phyloP scores from a whole-genome alignment of 495 filamentous ascomycete species.

The Xylaria flabelliformis region DNA sequence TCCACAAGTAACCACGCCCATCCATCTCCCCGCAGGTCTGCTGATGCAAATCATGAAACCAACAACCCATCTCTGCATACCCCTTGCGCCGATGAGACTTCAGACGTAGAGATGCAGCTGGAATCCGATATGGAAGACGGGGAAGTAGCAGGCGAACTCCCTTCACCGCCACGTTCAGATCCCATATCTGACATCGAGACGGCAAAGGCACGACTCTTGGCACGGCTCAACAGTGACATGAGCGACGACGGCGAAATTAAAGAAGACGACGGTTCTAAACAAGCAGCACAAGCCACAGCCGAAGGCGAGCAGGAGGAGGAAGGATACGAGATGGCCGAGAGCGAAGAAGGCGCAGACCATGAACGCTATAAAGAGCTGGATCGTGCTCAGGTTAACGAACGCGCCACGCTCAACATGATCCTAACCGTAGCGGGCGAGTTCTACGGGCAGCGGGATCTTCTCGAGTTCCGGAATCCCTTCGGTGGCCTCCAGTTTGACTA shows the following conservation, averaged over 20 bases:
- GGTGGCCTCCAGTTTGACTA: conserved; percentile 40
- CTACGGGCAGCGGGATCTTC: conserved; percentile 87
- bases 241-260: conserved; percentile 13
- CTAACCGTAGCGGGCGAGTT: conserved; percentile 87
- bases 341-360: conserved; percentile 28
- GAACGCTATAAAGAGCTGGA: conserved; percentile 26
- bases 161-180: conserved; percentile 37
- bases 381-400: conserved; percentile 51
- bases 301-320: conserved; percentile 6
- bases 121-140: conserved; percentile 42
- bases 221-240: conserved; percentile 47
- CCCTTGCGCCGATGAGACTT: conserved; percentile 14
- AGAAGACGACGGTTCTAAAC: background rate
- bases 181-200: conserved; percentile 57
- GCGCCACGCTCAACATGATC: conserved; percentile 84
- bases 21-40: background rate
- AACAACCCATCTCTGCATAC: background rate
- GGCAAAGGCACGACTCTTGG: conserved; percentile 65
- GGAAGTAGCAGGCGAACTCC: conserved; percentile 46
- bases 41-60: background rate
- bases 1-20: background rate
- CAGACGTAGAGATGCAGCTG: conserved; percentile 50
- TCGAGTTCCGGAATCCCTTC: conserved; percentile 70
- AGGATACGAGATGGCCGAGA: conserved; percentile 35
- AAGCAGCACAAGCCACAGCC: no score